A percentile compares a stretch with the other conserved stretches of the same genome.
Conservation (phyloP, 2,329 filamentous ascomycete species). For the Hymenoscyphus albidus region DNA sequence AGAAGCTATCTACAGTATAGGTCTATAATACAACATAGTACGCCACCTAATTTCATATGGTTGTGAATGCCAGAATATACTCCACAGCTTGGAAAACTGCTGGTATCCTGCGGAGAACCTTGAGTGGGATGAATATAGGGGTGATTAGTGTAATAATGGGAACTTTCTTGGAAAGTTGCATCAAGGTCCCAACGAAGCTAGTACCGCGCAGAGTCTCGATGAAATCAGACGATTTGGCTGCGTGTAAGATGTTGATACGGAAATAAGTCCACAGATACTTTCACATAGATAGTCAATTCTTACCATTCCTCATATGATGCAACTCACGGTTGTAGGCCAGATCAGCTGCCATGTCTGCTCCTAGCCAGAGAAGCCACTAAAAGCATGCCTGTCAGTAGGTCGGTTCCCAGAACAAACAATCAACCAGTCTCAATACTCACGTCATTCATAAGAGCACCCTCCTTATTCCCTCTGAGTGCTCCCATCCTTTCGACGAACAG, state of each 20-base stretch:
- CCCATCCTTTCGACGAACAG: conserved; percentile 11
- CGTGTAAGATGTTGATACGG: too few species aligned
- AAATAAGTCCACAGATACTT: too few species aligned
- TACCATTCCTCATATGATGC: conserved; percentile 13
- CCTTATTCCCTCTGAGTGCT: background rate
- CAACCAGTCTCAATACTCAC: background rate
- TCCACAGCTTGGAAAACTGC: background rate
- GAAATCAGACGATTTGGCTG: background rate
- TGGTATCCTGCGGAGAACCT: background rate
- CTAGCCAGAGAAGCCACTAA: conserved; percentile 12
- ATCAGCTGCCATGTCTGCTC: conserved; percentile 13
- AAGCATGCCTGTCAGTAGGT: background rate
- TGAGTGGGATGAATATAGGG: background rate
- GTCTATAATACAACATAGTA: too few species aligned
- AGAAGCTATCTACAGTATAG: too few species aligned
- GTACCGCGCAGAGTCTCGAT: background rate
- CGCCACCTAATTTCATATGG: too few species aligned
- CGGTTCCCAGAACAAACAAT: too few species aligned
- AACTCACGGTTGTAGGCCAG: conserved; percentile 6
- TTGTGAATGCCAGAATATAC: too few species aligned
- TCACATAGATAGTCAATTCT: background rate
- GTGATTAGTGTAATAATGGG: background rate
- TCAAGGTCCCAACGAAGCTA: background rate
- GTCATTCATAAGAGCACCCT: conserved; percentile 3
- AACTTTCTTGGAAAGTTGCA: conserved; percentile 1